These are phyloP conservation scores for Conoideocrella luteorostrata DNA, from an alignment of 2,329 filamentous ascomycete genomes.

Conservation along the genomic window DNA sequence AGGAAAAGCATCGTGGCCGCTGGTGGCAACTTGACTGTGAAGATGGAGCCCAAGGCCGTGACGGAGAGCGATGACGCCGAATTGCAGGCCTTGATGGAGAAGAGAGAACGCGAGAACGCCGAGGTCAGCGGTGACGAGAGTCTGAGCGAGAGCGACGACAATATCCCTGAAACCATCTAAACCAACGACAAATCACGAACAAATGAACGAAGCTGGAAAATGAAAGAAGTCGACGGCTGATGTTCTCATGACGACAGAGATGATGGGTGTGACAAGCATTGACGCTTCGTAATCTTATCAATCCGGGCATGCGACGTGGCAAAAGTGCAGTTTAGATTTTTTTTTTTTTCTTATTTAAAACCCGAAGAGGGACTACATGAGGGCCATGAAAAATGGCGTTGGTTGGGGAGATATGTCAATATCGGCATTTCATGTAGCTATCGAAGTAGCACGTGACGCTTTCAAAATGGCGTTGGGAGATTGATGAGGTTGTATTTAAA, in stretches of 20 bases:
- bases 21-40: conserved; percentile 76
- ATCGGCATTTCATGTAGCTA: conserved; percentile 7
- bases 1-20: conserved; percentile 69
- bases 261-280: no score
- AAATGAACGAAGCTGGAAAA: not conserved
- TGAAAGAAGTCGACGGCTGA: not conserved
- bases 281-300: no score
- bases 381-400: conserved; percentile 1
- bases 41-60: conserved; percentile 99
- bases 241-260: not conserved
- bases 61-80: conserved; percentile 98
- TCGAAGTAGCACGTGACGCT: conserved; percentile 4
- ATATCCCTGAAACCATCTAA: conserved; percentile 41
- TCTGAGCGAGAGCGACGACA: conserved; percentile 90
- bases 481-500: not conserved
- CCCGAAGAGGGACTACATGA: no score
- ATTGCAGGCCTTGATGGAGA: conserved; percentile 97
- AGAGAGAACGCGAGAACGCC: conserved; percentile 94
- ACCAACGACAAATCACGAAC: not conserved
- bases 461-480: conserved; percentile 7
- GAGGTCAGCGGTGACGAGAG: conserved; percentile 98
- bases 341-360: no score
- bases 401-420: not conserved
- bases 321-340: no score
- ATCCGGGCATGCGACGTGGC: no score